Percentiles rank a stretch among this genome's conserved stretches.
phyloP scores from a whole-genome alignment of 108 stramenopile species.

The Stephanodiscus minutulus region DNA sequence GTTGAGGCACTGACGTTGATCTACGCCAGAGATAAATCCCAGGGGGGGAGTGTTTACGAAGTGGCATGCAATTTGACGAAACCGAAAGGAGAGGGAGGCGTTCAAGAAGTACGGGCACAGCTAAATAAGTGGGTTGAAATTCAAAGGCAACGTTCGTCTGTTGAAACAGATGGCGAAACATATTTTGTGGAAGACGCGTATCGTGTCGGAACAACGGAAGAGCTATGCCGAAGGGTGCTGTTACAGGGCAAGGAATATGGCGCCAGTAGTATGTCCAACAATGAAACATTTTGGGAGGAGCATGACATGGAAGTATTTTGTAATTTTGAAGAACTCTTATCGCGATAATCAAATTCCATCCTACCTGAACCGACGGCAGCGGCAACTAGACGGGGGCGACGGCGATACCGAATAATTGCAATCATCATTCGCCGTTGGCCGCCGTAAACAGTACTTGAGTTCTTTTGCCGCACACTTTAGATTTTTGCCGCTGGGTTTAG shows the following conservation, averaged over 20 bases:
- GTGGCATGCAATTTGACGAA: conserved; percentile 80
- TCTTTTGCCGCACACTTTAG: background rate
- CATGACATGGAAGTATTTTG: conserved; percentile 22
- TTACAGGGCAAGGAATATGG: conserved; percentile 1
- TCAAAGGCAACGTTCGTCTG: background rate
- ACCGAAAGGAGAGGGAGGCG: conserved; percentile 49
- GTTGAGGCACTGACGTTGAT: conserved; percentile 86
- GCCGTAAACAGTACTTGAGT: background rate
- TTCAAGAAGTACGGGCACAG: conserved; percentile 25
- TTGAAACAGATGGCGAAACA: background rate
- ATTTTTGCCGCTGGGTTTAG: background rate
- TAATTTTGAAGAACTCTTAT: conserved; percentile 28
- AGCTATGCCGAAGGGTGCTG: conserved; percentile 50
- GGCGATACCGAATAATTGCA: background rate
- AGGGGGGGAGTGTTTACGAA: conserved; percentile 57
- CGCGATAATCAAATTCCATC: background rate
- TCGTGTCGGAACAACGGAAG: conserved; percentile 67
- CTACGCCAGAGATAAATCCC: conserved; percentile 30
- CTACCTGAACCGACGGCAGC: too few species aligned
- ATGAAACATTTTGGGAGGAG: conserved; percentile 19
- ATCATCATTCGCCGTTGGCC: background rate
- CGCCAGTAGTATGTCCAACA: background rate
- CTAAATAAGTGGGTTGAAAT: conserved; percentile 51
- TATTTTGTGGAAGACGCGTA: conserved; percentile 56
- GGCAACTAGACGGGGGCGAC: too few species aligned